Conservation (phyloP, 768 basidiomycete species). For the Boletus sp. region DNA sequence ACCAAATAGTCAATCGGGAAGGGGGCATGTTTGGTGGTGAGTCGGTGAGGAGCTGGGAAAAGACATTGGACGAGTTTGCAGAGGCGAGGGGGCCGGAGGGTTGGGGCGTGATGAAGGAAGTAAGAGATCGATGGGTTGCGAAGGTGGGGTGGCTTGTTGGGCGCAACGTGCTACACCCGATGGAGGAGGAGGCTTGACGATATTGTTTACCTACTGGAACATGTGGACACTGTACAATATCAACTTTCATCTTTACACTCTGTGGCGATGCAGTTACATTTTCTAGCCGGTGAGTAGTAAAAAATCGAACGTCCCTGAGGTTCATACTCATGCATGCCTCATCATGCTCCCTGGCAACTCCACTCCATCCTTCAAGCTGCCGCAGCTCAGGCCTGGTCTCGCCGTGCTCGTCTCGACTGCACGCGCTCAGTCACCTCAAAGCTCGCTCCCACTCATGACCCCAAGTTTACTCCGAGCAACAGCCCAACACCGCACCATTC, state of each 20-base stretch:
- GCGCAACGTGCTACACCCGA: conserved; percentile 29
- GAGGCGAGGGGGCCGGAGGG: conserved; percentile 46
- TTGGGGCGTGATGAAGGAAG: conserved; percentile 40
- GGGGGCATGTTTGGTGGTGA: conserved; percentile 82
- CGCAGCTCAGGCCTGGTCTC: conserved; percentile 50
- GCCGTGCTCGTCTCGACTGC: conserved; percentile 12
- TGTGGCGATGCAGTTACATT: conserved; percentile 11
- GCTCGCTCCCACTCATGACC: too few species aligned
- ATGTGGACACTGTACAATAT: conserved; percentile 2
- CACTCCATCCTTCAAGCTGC: conserved; percentile 45
- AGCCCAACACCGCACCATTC: too few species aligned
- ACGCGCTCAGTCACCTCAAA: too few species aligned
- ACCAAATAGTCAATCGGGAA: conserved; percentile 65
- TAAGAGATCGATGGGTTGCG: conserved; percentile 65
- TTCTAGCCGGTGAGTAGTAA: too few species aligned
- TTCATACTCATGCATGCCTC: conserved; percentile 37
- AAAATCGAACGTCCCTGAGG: too few species aligned
- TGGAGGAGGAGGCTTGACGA: conserved; percentile 30
- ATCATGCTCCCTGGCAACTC: conserved; percentile 39
- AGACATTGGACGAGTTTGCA: conserved; percentile 64
- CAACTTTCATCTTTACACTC: not conserved
- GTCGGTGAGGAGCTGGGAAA: conserved; percentile 66
- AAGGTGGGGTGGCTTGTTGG: conserved; percentile 83
- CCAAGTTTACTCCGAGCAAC: too few species aligned
- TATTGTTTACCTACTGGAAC: not conserved